A percentile compares a stretch with the other conserved stretches of the same genome.
These are phyloP conservation scores for Barbatosphaeria neglecta DNA, from an alignment of 495 filamentous ascomycete species.

Conservation along the genomic window DNA sequence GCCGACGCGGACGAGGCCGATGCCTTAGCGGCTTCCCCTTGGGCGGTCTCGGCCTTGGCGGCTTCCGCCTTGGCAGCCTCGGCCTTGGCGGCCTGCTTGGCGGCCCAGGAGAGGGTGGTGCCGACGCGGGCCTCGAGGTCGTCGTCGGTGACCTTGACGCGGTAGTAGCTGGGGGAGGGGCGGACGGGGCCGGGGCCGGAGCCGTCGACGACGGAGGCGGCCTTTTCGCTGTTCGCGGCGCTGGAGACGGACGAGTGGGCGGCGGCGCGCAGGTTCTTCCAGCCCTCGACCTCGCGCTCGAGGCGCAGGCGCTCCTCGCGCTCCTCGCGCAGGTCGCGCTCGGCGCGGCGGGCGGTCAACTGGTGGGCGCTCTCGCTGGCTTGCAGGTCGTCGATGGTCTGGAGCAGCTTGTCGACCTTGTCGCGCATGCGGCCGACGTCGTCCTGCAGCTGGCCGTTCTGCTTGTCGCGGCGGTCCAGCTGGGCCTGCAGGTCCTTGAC, in stretches of 20 bases:
- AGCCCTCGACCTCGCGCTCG: conserved; percentile 79
- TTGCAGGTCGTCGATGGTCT: conserved; percentile 89
- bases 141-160: too few relatives aligned
- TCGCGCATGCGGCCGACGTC: conserved; percentile 76
- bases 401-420: conserved; percentile 76
- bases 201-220: conserved; percentile 28
- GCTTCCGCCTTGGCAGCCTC: too few relatives aligned
- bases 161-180: too few relatives aligned
- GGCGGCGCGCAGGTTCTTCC: conserved; percentile 52
- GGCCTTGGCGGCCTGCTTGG: too few relatives aligned
- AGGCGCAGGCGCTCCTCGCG: conserved; percentile 69
- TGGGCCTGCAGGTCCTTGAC: conserved; percentile 89
- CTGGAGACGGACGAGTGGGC: too few relatives aligned
- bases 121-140: too few relatives aligned
- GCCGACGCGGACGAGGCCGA: too few relatives aligned
- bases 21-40: too few relatives aligned
- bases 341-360: conserved; percentile 66
- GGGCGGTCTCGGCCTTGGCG: too few relatives aligned
- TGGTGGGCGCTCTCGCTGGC: conserved; percentile 69
- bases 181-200: conserved; percentile 12
- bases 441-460: conserved; percentile 63
- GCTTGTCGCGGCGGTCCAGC: conserved; percentile 85
- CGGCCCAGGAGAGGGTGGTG: too few relatives aligned
- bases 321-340: conserved; percentile 85
- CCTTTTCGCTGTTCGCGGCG: conserved; percentile 20